Evolutionary conservation across 352 stramenopile species (phyloP).

Genomic region (Bremia lactucae): DNA sequence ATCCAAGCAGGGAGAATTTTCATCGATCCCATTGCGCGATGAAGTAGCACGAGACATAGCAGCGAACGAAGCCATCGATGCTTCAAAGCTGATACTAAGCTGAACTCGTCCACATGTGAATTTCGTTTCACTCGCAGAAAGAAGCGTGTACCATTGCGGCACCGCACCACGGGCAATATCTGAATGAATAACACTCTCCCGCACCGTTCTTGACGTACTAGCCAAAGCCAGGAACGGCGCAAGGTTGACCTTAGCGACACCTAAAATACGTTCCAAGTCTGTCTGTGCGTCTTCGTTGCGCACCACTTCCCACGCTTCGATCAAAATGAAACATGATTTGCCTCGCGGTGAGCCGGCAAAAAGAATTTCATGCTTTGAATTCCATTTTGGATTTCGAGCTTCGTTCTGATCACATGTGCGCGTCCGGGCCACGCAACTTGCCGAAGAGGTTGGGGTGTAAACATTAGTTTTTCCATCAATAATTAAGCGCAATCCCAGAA

Average conservation of each 20-base stretch:
- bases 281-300: slow-evolving; percentile 19
- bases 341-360: slow-evolving; percentile 61
- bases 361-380: slow-evolving; percentile 61
- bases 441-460: slow-evolving; percentile 70
- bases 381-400: slow-evolving; percentile 62
- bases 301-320: slow-evolving; percentile 75
- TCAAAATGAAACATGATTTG: slow-evolving; percentile 82
- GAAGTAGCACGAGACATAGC: slow-evolving; percentile 20
- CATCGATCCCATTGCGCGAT: slow-evolving; percentile 16
- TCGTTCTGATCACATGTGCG: slow-evolving; percentile 38
- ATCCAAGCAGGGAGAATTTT: slow-evolving; percentile 34
- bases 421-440: slow-evolving; percentile 63
- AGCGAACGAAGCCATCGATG: slow-evolving; percentile 26
- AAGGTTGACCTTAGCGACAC: slow-evolving; percentile 81
- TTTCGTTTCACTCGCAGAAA: slow-evolving; percentile 77
- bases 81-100: slow-evolving; percentile 80
- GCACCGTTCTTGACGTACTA: slow-evolving; percentile 68
- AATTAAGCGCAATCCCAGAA: slow-evolving; percentile 59
- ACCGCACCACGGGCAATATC: slow-evolving; percentile 77
- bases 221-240: slow-evolving; percentile 79
- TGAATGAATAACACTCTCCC: slow-evolving; percentile 72
- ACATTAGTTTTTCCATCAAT: slow-evolving; percentile 84
- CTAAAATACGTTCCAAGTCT: slow-evolving; percentile 58
- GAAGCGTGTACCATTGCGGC: slow-evolving; percentile 78
- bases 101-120: slow-evolving; percentile 79